Conservation (phyloP, 441 rosid genomes). For the Gossypium laxum region DNA sequence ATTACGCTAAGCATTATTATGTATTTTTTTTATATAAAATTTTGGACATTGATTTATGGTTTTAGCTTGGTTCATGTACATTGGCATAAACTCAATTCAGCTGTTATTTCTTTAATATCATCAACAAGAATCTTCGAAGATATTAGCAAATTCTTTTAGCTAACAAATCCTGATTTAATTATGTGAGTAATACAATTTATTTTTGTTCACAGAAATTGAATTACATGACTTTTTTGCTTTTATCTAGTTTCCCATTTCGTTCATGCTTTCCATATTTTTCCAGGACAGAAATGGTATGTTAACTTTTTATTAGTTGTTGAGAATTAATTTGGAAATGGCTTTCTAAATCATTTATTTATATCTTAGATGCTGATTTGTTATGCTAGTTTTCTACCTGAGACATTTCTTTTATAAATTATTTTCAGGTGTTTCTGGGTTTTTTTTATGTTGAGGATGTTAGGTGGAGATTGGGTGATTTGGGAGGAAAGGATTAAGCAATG, state of each 20-base stretch:
- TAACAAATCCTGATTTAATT: slow-evolving; percentile 22
- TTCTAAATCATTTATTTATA: slow-evolving; percentile 30
- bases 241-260: slow-evolving; percentile 12
- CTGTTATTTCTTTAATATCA: slow-evolving; percentile 16
- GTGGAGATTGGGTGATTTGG: slow-evolving; percentile 19
- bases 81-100: slow-evolving; percentile 9
- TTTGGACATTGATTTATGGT: slow-evolving; percentile 8
- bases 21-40: slow-evolving; percentile 2
- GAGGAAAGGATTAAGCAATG: slow-evolving; percentile 16
- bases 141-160: slow-evolving; percentile 5
- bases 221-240: slow-evolving; percentile 2
- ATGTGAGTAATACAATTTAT: slow-evolving; percentile 24
- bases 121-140: slow-evolving; percentile 20
- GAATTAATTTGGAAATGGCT: slow-evolving; percentile 18
- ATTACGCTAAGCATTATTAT: slow-evolving; percentile 11
- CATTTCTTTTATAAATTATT: neutral
- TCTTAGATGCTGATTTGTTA: slow-evolving; percentile 19
- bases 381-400: neutral
- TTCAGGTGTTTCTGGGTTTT: slow-evolving; percentile 10
- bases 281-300: neutral
- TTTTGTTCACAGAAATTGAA: slow-evolving; percentile 9
- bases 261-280: slow-evolving; percentile 17
- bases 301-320: slow-evolving; percentile 22
- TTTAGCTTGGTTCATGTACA: slow-evolving; percentile 18
- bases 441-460: slow-evolving; percentile 9